Conservation (phyloP, 371 early-diverging fungal genomes). For the Umbelopsis sp. region DNA sequence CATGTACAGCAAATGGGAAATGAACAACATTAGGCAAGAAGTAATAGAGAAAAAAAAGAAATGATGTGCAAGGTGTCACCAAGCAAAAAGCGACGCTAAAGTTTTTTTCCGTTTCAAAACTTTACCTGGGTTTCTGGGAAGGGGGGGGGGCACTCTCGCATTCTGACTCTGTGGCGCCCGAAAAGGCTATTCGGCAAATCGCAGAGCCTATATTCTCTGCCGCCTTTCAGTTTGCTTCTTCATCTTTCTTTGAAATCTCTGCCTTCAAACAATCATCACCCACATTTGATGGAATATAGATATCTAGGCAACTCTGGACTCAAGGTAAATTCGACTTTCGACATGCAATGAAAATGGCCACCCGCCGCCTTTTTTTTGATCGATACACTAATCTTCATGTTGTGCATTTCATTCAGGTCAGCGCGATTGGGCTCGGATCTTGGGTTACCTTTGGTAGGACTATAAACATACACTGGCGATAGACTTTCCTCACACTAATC, state of each 20-base stretch:
- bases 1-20: no score
- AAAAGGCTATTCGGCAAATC: constrained; percentile 11
- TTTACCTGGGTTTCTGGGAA: constrained; percentile 2
- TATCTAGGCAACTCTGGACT: constrained; percentile 82
- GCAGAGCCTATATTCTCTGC: background rate
- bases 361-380: background rate
- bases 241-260: background rate
- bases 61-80: background rate
- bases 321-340: constrained; percentile 49
- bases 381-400: background rate
- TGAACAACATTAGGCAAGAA: no score
- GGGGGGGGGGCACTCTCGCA: background rate
- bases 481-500: background rate
- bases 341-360: no score
- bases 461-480: background rate
- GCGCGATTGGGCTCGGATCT: constrained; percentile 43
- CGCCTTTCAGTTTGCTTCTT: background rate
- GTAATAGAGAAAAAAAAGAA: background rate
- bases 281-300: constrained; percentile 75
- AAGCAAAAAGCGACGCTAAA: background rate
- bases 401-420: constrained; percentile 18
- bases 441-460: constrained; percentile 70
- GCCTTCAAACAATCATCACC: background rate
- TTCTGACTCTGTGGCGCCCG: background rate
- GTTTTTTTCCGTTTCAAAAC: no score